Conservation (phyloP, 78 protist species). For the Planoprotostelium fungivorum region DNA sequence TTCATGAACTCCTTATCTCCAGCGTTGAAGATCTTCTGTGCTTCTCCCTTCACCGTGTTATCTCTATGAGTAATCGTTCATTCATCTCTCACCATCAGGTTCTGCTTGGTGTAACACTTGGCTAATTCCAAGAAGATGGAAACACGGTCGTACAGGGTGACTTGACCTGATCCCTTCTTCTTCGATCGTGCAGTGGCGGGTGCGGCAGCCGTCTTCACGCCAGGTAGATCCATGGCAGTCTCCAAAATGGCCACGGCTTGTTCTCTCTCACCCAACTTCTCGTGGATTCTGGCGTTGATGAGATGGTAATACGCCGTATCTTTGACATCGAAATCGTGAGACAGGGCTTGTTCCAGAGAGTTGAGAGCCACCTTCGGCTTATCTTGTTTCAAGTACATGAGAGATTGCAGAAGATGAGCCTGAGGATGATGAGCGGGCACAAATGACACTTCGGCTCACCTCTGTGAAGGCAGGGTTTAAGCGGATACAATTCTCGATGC, state of each 20-base stretch:
- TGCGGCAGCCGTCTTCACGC: background rate
- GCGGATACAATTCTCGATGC: background rate
- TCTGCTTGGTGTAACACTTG: background rate
- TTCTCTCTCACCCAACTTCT: background rate
- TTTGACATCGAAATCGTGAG: constrained; percentile 41
- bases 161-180: background rate
- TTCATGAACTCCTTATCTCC: background rate
- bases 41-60: background rate
- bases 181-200: background rate
- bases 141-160: constrained; percentile 7
- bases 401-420: constrained; percentile 51
- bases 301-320: constrained; percentile 43
- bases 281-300: constrained; percentile 20
- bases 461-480: constrained; percentile 12
- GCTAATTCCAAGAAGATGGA: constrained; percentile 22
- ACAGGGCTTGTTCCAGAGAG: constrained; percentile 39
- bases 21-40: background rate
- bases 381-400: constrained; percentile 14
- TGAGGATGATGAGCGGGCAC: background rate
- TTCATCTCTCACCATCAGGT: background rate
- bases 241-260: constrained; percentile 20
- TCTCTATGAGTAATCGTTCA: background rate
- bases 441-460: background rate
- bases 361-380: background rate
- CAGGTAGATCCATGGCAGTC: constrained; percentile 37